Evolutionary conservation across 2,329 filamentous ascomycete species (phyloP), one percentile per base, ranked within the genome.

Genomic region (Pseudocercospora vitis): DNA sequence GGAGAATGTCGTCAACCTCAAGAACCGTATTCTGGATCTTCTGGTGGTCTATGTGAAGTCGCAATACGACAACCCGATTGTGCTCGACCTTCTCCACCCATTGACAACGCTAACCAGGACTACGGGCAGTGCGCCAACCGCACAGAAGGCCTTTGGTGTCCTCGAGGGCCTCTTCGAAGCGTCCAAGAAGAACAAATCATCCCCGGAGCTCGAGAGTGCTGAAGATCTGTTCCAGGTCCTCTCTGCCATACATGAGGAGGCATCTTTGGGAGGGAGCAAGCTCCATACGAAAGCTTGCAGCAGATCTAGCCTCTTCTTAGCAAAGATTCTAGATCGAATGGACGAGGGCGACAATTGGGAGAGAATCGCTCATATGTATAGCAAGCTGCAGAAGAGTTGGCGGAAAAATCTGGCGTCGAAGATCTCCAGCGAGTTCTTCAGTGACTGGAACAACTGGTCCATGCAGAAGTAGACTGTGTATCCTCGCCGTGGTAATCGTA

Each of bases 1-100:
- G 68, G 88, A 92, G 62, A 90, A 85, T 16, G 89, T 97, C 67
- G 77, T 95, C 65, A 91, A 92, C 73, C 96, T 99, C 80, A 99
- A 99, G 77, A 89, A 89, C 71, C 88, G 91, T 35, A 87, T 96
- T 4, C 81, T 97, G 3, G 94, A 97, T 67, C 81, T 97, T 1
- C 78, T 97, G 8, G 83, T 87, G 56, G 87, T 94, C 59, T 97
- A 90, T 71, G 79, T 94, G 59, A 91, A 88, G 70, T 86, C 87
- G 63, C 86, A 94, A 71, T 82, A 87, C 52, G 79, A 79, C 18
- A 87, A 84, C 63, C 73, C 81, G 1, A 75, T 91, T 1, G 82
- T 85, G 0, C 81, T 94, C 37, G 78, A 83, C 31, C 72, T 94
- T 7, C 75, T 96, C 4, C 70, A 91, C 6, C 91, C 92, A 0